Evolutionary conservation across 2,329 filamentous ascomycete genomes (phyloP).

Genomic region (Sclerotiophoma versabilis): DNA sequence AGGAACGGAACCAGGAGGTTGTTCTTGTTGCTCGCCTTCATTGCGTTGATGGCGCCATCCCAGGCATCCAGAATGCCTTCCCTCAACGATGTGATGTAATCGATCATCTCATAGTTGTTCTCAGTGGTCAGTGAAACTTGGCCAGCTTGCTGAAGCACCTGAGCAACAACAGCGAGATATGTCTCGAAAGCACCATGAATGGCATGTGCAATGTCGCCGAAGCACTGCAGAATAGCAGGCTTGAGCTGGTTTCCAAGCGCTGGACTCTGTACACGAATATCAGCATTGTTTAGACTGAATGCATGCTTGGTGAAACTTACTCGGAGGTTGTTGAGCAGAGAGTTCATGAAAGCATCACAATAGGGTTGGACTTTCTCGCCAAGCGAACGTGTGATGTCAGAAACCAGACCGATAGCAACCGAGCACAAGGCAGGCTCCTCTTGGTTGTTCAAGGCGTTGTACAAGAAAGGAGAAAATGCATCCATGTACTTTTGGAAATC

Average conservation of each 20-base stretch:
- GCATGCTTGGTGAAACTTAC: constrained; percentile 55
- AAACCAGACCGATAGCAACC: constrained; percentile 96
- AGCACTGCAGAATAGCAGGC: constrained; percentile 96
- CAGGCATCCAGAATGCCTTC: constrained; percentile 99
- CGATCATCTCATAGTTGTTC: constrained; percentile 91
- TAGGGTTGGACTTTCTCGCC: constrained; percentile 90
- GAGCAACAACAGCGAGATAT: constrained; percentile 89
- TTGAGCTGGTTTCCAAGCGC: constrained; percentile 96
- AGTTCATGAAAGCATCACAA: constrained; percentile 99
- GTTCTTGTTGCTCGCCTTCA: constrained; percentile 82
- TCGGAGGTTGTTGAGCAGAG: constrained; percentile 88
- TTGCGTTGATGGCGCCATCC: constrained; percentile 94
- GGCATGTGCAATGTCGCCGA: constrained; percentile 95
- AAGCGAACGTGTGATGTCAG: constrained; percentile 92
- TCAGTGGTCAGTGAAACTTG: constrained; percentile 80
- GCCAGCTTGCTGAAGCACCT: constrained; percentile 92
- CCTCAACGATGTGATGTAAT: constrained; percentile 92
- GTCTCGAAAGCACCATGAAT: constrained; percentile 92
- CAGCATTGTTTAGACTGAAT: not conserved
- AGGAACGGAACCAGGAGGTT: constrained; percentile 78
- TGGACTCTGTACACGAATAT: constrained; percentile 65
- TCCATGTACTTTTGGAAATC: constrained; percentile 99
- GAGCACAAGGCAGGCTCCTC: constrained; percentile 93
- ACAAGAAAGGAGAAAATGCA: constrained; percentile 87
- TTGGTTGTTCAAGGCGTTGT: constrained; percentile 93